Evolutionary conservation across 1,139 yeast genomes (phyloP), one percentile per base, ranked within the genome.

Genomic region (Yamadazyma spencermartinsiae): DNA sequence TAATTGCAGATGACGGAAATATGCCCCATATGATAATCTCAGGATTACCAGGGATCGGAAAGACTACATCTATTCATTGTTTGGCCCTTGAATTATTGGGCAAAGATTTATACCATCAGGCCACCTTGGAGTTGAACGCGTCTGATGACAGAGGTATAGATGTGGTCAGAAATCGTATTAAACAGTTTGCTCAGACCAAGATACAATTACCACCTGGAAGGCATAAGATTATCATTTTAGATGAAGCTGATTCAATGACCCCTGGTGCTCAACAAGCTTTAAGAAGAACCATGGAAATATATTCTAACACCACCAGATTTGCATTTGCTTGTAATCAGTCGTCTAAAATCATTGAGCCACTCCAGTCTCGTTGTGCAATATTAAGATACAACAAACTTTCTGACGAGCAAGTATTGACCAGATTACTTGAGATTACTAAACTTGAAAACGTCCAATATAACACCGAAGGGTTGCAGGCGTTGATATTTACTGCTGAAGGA

Each of bases 191-290:
- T 3, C 98, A 90, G 57, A 90, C 92, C 51, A 90, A 87, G 58
- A 92, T 72, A 41, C 65, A 55, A 60, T 60, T 72, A 45, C 77
- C 77, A 3, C 71, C 72, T 9, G 76, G 76, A 10, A 59, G 74
- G 51, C 97, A 92, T 56, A 92, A 92, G 71, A 86, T 92, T 43
- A 77, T 92, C 46, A 89, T 90, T 39, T 66, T 90, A 45, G 98
- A 90, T 61, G 98, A 90, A 61, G 98, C 97, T 0, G 98, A 92
- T 58, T 86, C 95, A n/a, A 87, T 92, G 90, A 92, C 98, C 0
- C 90, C 97, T 0, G 97, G 96, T 34, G 98, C 98, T 0, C 99
- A 92, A 61, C 96, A 90, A 57, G 99, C 99, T 0, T 69, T 92
- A 52, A 76, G 98, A 64, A 78, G 99, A 58, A 92, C 98, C 1